Evolutionary conservation across 2,329 filamentous ascomycete species (phyloP).

Genomic region (Teratosphaeria gauchensis): DNA sequence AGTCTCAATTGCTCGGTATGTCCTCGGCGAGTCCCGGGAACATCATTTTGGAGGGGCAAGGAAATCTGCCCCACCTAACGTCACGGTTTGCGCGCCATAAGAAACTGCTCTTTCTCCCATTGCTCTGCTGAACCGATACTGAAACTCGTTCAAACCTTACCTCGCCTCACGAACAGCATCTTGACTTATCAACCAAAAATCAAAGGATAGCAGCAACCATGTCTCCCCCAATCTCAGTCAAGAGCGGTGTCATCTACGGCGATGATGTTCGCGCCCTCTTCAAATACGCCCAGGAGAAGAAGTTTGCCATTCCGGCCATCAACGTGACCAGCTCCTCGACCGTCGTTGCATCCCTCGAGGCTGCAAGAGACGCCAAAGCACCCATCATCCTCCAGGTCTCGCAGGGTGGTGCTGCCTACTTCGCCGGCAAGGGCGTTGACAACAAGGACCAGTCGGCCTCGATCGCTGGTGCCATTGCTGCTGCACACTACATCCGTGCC

Average conservation of each 20-base stretch:
- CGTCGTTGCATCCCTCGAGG: conserved; percentile 80
- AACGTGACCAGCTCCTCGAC: conserved; percentile 93
- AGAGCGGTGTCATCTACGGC: conserved; percentile 1
- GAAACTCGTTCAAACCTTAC: neutral
- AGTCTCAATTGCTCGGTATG: neutral
- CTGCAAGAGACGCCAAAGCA: conserved; percentile 81
- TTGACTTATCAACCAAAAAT: neutral
- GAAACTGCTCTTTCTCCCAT: neutral
- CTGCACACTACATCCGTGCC: conserved; percentile 84
- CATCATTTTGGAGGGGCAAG: neutral
- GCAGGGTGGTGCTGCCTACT: conserved; percentile 74
- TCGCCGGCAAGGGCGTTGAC: conserved; percentile 56
- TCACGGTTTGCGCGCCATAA: neutral
- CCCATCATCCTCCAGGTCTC: conserved; percentile 90
- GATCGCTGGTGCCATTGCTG: conserved; percentile 78
- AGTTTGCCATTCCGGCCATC: conserved; percentile 64
- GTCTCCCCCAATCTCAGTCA: neutral
- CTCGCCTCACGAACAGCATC: neutral
- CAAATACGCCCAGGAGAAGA: conserved; percentile 77
- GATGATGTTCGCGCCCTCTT: conserved; percentile 51
- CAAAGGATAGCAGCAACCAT: neutral
- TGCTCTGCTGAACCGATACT: neutral
- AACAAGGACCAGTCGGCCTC: conserved; percentile 80
- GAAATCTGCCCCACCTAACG: neutral
- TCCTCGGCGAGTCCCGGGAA: neutral